Evolutionary conservation across 2,329 filamentous ascomycete species (phyloP).

Genomic region (Venturia asperata): DNA sequence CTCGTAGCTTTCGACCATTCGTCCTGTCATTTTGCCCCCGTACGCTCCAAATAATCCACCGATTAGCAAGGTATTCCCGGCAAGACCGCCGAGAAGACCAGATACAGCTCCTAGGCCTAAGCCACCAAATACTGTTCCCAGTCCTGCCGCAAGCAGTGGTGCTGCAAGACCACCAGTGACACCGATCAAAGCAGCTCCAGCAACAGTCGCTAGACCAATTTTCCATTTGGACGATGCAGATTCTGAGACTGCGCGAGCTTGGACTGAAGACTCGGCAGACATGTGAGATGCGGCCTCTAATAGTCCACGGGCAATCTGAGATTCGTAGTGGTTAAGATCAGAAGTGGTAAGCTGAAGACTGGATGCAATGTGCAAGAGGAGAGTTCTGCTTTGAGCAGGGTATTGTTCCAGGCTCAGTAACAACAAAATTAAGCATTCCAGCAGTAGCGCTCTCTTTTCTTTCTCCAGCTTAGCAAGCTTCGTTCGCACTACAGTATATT

Average conservation of each 20-base stretch:
- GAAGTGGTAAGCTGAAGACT: constrained; percentile 29
- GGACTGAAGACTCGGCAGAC: not conserved
- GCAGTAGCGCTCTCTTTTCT: constrained; percentile 42
- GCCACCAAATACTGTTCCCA: constrained; percentile 19
- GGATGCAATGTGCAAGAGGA: constrained; percentile 31
- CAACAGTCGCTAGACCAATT: constrained; percentile 20
- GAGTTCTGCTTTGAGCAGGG: constrained; percentile 31
- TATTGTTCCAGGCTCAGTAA: constrained; percentile 36
- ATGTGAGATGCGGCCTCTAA: constrained; percentile 21
- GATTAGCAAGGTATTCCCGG: constrained; percentile 19
- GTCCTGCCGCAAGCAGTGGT: constrained; percentile 20
- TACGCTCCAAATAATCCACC: constrained; percentile 21
- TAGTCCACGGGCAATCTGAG: constrained; percentile 16
- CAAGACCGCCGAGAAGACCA: constrained; percentile 19
- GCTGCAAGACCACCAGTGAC: constrained; percentile 21
- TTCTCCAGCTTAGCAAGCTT: constrained; percentile 9
- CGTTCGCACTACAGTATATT: not conserved
- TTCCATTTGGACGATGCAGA: constrained; percentile 16
- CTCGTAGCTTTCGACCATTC: constrained; percentile 19
- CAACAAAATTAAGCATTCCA: constrained; percentile 54
- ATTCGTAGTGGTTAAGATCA: constrained; percentile 29
- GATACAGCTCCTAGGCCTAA: constrained; percentile 19
- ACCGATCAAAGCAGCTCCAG: constrained; percentile 20
- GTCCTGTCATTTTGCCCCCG: constrained; percentile 20
- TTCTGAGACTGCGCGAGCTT: constrained; percentile 9